Conservation (phyloP, 306 rosid species). For the Lathyrus aphaca region DNA sequence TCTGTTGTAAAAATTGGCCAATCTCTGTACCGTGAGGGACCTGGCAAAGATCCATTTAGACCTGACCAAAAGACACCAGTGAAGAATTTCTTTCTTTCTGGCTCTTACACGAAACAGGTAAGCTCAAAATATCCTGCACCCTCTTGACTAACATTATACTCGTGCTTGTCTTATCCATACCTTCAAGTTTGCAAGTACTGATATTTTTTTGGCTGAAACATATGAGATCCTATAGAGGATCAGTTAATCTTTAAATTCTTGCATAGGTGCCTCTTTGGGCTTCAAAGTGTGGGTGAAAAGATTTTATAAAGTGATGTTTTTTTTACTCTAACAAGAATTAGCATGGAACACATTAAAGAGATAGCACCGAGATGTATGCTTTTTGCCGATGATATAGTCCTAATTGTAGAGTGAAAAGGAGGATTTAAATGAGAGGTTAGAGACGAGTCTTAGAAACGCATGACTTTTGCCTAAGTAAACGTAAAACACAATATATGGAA, state of each 20-base stretch:
- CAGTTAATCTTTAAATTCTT: background rate
- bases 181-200: slow-evolving; percentile 18
- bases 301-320: slow-evolving; percentile 22
- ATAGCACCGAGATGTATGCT: too few species aligned
- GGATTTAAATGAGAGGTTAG: too few species aligned
- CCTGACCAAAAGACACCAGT: slow-evolving; percentile 97
- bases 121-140: slow-evolving; percentile 16
- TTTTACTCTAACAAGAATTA: background rate
- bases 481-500: too few species aligned
- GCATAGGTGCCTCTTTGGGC: slow-evolving; percentile 12
- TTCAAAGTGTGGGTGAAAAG: slow-evolving; percentile 33
- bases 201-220: background rate
- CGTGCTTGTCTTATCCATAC: slow-evolving; percentile 19
- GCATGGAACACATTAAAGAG: too few species aligned
- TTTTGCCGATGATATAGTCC: too few species aligned
- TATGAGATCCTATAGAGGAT: slow-evolving; percentile 5
- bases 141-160: slow-evolving; percentile 12
- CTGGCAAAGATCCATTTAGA: slow-evolving; percentile 95
- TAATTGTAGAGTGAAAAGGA: too few species aligned
- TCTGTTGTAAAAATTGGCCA: slow-evolving; percentile 97
- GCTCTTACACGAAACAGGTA: slow-evolving; percentile 95
- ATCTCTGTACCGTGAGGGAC: slow-evolving; percentile 94
- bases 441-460: too few species aligned
- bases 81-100: slow-evolving; percentile 90
- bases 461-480: too few species aligned